phyloP scores from a whole-genome alignment of 1,139 yeast species.

The Ogataea hybrid region DNA sequence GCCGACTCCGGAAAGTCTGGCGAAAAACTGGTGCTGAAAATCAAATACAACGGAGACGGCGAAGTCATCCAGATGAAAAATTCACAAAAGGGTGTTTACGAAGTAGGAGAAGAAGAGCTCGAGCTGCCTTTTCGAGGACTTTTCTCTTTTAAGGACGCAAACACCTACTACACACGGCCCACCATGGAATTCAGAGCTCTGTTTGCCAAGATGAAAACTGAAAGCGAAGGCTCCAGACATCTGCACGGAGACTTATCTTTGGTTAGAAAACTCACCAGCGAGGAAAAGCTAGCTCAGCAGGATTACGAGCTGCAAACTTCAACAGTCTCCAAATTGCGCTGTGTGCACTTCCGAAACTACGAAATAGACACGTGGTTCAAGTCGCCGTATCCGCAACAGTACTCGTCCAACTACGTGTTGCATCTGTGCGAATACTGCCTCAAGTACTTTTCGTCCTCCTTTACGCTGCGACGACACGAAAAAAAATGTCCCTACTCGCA shows the following conservation, averaged over 20 bases:
- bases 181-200: conserved; percentile 45
- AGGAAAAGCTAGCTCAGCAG: conserved; percentile 21
- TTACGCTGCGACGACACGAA: conserved; percentile 65
- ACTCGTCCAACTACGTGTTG: conserved; percentile 57
- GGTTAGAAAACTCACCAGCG: conserved; percentile 23
- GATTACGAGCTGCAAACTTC: conserved; percentile 20
- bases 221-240: conserved; percentile 30
- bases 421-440: conserved; percentile 85
- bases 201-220: conserved; percentile 41
- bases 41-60: conserved; percentile 7
- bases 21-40: conserved; percentile 8
- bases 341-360: conserved; percentile 64
- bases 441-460: conserved; percentile 74
- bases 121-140: conserved; percentile 69
- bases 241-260: conserved; percentile 26
- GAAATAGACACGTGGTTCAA: conserved; percentile 91
- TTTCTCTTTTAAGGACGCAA: conserved; percentile 56
- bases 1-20: not conserved
- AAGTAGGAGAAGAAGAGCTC: conserved; percentile 28
- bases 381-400: conserved; percentile 92
- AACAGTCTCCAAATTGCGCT: conserved; percentile 28
- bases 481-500: conserved; percentile 62
- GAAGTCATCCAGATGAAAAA: conserved; percentile 10
- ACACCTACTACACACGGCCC: conserved; percentile 62
- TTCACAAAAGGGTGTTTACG: conserved; percentile 11